Evolutionary conservation across 2,329 filamentous ascomycete species (phyloP), one percentile per base, ranked within the genome.

Genomic region (Fusarium nodosum): DNA sequence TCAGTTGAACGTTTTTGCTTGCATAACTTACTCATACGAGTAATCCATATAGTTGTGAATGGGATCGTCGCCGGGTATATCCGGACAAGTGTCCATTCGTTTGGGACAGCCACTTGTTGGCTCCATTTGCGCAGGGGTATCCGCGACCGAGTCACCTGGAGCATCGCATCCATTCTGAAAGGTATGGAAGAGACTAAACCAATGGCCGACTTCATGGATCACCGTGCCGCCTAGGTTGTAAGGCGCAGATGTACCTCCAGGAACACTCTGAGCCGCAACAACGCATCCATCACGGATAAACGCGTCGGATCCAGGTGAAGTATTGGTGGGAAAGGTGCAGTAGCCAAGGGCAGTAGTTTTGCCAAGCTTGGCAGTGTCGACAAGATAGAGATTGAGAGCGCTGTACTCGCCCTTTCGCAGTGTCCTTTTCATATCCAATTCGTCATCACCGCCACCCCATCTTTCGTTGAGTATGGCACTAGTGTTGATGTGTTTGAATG

Each of bases 11-110:
- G 12, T 24, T 5, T 3, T 1, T 12, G 4, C 22, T 1, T n/a
- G 22, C 20, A 31, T 16, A 10, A 51, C 54, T 52, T 9, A 57
- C 54, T 58, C 55, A 42, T n/a, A 18, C 4, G 55, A 54, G 12
- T 58, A 58, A 16, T 58, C 55, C 55, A 58, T 58, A 6, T 58
- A 58, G 28, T 58, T 58, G n/a, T 54, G 30, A 6, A 58, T 28
- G 3, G 55, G 47, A 30, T 58, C 55, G 6, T 54, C 7, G n/a
- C 55, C 47, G 5, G 55, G 47, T 5, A 24, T 2, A 9, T 58
- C 55, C 5, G 47, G 55, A 54, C 55, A 58, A 13, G 55, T 44
- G 11, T 58, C 55, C 30, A 26, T 53, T 36, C 30, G 36, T 5
- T 1, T 12, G 11, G 47, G 36, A n/a, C 55, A 58, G 3, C 55